These are phyloP conservation scores for Flueggea neowawraea DNA, from an alignment of 441 rosid genomes.

Conservation along the genomic window DNA sequence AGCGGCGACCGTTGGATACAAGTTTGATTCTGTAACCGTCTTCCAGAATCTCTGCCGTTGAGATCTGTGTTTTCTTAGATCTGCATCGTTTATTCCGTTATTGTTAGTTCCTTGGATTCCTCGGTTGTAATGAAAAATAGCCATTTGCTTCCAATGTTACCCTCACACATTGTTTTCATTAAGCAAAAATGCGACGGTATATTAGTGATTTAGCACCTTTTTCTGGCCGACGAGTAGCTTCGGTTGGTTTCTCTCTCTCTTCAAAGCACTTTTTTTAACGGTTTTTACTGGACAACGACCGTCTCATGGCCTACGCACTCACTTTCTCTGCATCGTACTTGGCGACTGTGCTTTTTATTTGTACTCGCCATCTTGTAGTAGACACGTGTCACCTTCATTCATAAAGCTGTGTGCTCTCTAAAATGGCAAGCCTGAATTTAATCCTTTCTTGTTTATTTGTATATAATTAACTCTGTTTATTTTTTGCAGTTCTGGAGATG, in stretches of 20 bases:
- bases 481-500: constrained; percentile 35
- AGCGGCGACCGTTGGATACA: constrained; percentile 1
- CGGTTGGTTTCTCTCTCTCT: constrained; percentile 8
- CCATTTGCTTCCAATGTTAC: neutral
- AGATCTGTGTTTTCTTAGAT: constrained; percentile 53
- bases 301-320: constrained; percentile 10
- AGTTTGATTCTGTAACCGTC: constrained; percentile 25
- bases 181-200: too few species aligned
- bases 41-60: constrained; percentile 43
- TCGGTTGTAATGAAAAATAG: neutral
- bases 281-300: constrained; percentile 25
- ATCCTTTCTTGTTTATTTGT: neutral
- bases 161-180: neutral
- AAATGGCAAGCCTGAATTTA: too few species aligned
- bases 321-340: constrained; percentile 5
- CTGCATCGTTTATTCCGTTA: constrained; percentile 61
- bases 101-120: constrained; percentile 17
- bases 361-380: too few species aligned
- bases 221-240: constrained; percentile 18
- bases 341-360: neutral
- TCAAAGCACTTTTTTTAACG: constrained; percentile 21
- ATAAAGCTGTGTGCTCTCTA: too few species aligned
- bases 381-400: neutral
- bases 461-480: neutral
- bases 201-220: constrained; percentile 11